These are phyloP conservation scores for Kodamaea restingae DNA, from an alignment of 805 yeast species.

Conservation along the genomic window DNA sequence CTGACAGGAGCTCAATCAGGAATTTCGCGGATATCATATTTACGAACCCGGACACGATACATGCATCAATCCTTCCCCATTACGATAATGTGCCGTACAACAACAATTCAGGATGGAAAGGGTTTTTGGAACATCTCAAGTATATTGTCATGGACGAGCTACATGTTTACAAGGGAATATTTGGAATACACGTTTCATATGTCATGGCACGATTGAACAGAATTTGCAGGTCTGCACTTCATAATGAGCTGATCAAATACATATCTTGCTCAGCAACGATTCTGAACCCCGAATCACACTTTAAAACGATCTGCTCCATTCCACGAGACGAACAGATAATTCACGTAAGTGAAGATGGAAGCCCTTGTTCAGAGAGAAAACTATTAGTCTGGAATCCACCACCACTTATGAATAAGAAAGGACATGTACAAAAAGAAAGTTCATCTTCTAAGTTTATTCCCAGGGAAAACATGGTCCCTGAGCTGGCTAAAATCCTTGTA, in stretches of 20 bases:
- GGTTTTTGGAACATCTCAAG: slow-evolving; percentile 58
- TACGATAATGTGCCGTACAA: slow-evolving; percentile 35
- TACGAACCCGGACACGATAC: slow-evolving; percentile 94
- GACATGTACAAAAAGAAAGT: slow-evolving; percentile 18
- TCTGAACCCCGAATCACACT: slow-evolving; percentile 66
- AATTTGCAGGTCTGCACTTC: slow-evolving; percentile 41
- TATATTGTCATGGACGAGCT: slow-evolving; percentile 80
- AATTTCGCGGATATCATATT: slow-evolving; percentile 72
- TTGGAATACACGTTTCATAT: slow-evolving; percentile 88
- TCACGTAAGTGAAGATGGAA: slow-evolving; percentile 76
- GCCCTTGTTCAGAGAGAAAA: slow-evolving; percentile 77
- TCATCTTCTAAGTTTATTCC: slow-evolving; percentile 21
- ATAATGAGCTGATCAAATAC: slow-evolving; percentile 55
- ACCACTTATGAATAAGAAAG: slow-evolving; percentile 49
- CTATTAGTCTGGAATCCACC: slow-evolving; percentile 87
- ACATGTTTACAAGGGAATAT: slow-evolving; percentile 84
- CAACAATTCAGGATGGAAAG: slow-evolving; percentile 50
- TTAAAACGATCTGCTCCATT: slow-evolving; percentile 71
- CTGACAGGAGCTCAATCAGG: slow-evolving; percentile 51
- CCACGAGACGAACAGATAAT: slow-evolving; percentile 39
- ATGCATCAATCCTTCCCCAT: slow-evolving; percentile 76
- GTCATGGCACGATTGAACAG: slow-evolving; percentile 78
- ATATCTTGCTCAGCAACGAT: slow-evolving; percentile 95
- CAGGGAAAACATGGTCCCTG: slow-evolving; percentile 66
- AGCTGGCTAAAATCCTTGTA: slow-evolving; percentile 71